phyloP scores from a whole-genome alignment of 352 stramenopile genomes.

The Phytophthora boehmeriae region DNA sequence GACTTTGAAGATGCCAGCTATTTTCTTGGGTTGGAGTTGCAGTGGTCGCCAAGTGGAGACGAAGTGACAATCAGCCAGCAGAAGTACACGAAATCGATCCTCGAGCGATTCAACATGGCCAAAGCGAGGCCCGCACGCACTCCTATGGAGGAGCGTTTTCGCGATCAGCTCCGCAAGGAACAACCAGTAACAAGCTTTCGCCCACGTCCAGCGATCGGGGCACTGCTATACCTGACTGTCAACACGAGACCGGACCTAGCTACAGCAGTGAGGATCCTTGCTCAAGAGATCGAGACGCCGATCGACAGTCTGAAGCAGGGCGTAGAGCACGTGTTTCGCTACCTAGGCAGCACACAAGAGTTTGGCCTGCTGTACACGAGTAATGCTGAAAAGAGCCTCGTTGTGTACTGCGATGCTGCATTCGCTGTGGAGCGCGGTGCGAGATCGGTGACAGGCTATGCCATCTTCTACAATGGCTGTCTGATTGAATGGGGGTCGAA shows the following conservation, averaged over 20 bases:
- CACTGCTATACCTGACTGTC: constrained; percentile 14
- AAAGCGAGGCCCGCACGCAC: neutral
- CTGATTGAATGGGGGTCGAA: constrained; percentile 13
- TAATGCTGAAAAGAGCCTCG: neutral
- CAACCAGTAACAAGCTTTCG: neutral
- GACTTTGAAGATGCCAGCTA: constrained; percentile 4
- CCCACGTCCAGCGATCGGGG: constrained; percentile 8
- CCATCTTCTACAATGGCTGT: constrained; percentile 3
- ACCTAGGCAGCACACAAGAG: constrained; percentile 1
- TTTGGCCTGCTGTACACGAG: constrained; percentile 6
- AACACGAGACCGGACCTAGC: constrained; percentile 15
- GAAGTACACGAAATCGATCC: constrained; percentile 12
- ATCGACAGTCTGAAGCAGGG: constrained; percentile 7
- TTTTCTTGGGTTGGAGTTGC: constrained; percentile 19
- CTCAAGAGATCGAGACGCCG: constrained; percentile 15
- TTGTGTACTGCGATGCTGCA: constrained; percentile 11
- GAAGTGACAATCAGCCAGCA: constrained; percentile 9
- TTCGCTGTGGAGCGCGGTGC: constrained; percentile 7
- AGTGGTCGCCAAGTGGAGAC: constrained; percentile 8
- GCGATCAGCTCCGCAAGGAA: constrained; percentile 8
- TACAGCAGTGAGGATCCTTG: constrained; percentile 9
- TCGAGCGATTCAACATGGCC: constrained; percentile 9
- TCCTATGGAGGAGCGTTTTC: constrained; percentile 16
- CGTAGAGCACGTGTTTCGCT: constrained; percentile 11
- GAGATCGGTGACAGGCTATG: constrained; percentile 1